Base-by-base conservation (phyloP, 225 moss, liverwort and hornwort species). In the Neckera pumila region DNA sequence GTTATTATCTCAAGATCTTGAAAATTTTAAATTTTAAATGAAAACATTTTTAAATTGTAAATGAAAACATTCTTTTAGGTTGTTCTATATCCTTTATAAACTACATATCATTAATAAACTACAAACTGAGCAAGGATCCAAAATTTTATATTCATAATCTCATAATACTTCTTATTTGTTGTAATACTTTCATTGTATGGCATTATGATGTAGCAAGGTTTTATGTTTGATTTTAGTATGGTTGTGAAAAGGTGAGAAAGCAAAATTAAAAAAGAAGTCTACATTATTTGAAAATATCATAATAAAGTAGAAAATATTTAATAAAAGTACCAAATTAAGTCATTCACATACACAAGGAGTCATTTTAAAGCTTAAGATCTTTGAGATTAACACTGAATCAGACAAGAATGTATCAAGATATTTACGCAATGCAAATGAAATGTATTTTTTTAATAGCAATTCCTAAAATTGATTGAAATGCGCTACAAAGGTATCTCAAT, bases 101-200 rank as follows among this genome's bases (percentile, higher is more conserved):
- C n/a, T n/a, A n/a, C n/a, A n/a, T n/a, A n/a, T n/a, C n/a, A n/a
- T n/a, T n/a, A 6, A 8, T 20, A 28, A 60, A 4, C 17, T 26
- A 17, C 27, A 27, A 38, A 17, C 0, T 54, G 0, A 40, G 38
- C 0, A 0, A 77, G 2, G 15, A 27, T 40, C 7, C 0, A 18
- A 17, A 18, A 11, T 0, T 79, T 19, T 18, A 18, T 4, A 11
- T 17, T 38, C 2, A 27, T 40, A 15, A 26, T 6, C 16, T 38
- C 2, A 27, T 40, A 15, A 26, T 6, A 17, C 0, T 56, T 56
- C 0, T 38, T n/a, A 38, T 40, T 8, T 19, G 42, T 38, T 80
- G 6, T 25, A 13, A 20, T 19, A 28, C 2, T 60, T 80, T 4
- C 20, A 30, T 42, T 30, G 1, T 3, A 59, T 58, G 12, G 5